Percentiles rank a stretch among this genome's conserved stretches.
Conservation (phyloP, 2,329 filamentous ascomycete genomes). For the Aspergillus sp. region DNA sequence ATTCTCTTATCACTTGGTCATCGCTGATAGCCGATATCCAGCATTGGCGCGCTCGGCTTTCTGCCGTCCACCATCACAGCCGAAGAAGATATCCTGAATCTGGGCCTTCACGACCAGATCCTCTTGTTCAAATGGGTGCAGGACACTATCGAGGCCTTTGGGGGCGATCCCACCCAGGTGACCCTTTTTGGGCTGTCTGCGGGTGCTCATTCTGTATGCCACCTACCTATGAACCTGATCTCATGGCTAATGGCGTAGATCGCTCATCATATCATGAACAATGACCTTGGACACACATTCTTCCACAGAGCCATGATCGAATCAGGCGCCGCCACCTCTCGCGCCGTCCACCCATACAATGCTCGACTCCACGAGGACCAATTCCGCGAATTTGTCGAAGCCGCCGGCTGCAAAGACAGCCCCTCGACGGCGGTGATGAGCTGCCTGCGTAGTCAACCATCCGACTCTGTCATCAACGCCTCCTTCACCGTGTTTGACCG, state of each 20-base stretch:
- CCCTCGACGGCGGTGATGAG: conserved; percentile 34
- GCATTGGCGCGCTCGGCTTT: conserved; percentile 60
- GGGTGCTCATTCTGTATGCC: conserved; percentile 47
- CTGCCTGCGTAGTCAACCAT: conserved; percentile 42
- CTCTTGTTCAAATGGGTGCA: conserved; percentile 30
- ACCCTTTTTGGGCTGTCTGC: conserved; percentile 40
- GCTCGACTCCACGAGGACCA: conserved; percentile 43
- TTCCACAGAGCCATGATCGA: conserved; percentile 50
- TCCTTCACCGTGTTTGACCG: conserved; percentile 44
- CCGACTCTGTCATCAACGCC: conserved; percentile 33
- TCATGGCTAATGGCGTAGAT: conserved; percentile 45
- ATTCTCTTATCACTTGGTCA: neutral
- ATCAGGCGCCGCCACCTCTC: conserved; percentile 47
- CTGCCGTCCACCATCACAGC: conserved; percentile 55
- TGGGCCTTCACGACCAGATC: conserved; percentile 37
- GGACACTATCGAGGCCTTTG: conserved; percentile 23
- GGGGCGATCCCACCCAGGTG: conserved; percentile 27
- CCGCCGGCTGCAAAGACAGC: conserved; percentile 31
- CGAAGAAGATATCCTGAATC: conserved; percentile 51
- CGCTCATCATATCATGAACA: conserved; percentile 64
- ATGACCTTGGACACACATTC: conserved; percentile 31
- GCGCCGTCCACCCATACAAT: conserved; percentile 44
- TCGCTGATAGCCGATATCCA: conserved; percentile 2
- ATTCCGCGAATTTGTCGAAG: conserved; percentile 41
- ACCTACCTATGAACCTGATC: neutral